Evolutionary conservation across 768 basidiomycete species (phyloP).

Genomic region (Boletus huronensis): DNA sequence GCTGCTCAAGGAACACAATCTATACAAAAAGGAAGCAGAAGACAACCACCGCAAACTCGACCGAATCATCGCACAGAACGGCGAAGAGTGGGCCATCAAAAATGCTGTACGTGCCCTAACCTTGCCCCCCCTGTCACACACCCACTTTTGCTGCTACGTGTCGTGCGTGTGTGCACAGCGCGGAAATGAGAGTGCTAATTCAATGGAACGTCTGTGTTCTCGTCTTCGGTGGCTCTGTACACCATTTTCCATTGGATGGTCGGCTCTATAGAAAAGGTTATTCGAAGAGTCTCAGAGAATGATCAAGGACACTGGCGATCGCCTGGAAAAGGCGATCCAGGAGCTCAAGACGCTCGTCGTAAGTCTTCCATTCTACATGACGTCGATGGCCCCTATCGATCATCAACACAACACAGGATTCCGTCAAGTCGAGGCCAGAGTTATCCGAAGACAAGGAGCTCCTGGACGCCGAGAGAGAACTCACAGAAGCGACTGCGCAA

Average conservation of each 20-base stretch:
- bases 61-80: slow-evolving; percentile 54
- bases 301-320: slow-evolving; percentile 62
- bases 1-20: slow-evolving; percentile 60
- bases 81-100: slow-evolving; percentile 75
- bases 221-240: slow-evolving; percentile 15
- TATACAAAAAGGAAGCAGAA: slow-evolving; percentile 66
- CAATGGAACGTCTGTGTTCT: slow-evolving; percentile 10
- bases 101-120: slow-evolving; percentile 54
- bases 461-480: slow-evolving; percentile 53
- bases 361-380: slow-evolving; percentile 35
- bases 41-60: slow-evolving; percentile 57
- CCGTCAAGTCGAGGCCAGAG: slow-evolving; percentile 26
- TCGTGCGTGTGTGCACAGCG: slow-evolving; percentile 22
- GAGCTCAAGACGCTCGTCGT: slow-evolving; percentile 70
- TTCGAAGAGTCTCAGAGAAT: slow-evolving; percentile 79
- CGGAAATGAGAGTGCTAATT: slow-evolving; percentile 30
- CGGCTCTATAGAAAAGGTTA: slow-evolving; percentile 50
- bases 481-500: slow-evolving; percentile 52
- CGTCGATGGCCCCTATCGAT: slow-evolving; percentile 14
- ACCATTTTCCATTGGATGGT: slow-evolving; percentile 2
- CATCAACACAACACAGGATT: slow-evolving; percentile 21
- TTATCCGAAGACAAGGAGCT: slow-evolving; percentile 40
- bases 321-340: slow-evolving; percentile 57
- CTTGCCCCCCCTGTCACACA: slow-evolving; percentile 2
- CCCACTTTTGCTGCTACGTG: slow-evolving; percentile 13